Conservation (phyloP, 1,284 basidiomycete genomes). For the Mycosarcoma mackinlayi region DNA sequence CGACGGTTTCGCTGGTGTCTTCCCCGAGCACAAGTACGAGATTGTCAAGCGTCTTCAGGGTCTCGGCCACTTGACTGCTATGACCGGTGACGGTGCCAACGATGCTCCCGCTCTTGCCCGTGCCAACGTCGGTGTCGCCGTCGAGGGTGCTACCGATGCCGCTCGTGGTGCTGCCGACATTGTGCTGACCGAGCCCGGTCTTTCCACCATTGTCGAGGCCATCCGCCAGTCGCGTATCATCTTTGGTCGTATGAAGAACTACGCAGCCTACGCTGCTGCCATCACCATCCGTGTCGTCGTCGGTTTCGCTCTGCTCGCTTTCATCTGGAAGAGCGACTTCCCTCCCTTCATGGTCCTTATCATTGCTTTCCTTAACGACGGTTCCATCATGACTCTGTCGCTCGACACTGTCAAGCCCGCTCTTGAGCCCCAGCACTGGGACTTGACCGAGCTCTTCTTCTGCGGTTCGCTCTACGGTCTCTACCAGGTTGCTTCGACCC, state of each 20-base stretch:
- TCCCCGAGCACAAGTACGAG: constrained; percentile 95
- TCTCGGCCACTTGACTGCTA: constrained; percentile 72
- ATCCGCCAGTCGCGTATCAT: constrained; percentile 94
- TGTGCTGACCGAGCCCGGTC: constrained; percentile 92
- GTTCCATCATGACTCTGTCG: constrained; percentile 96
- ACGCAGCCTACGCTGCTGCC: constrained; percentile 84
- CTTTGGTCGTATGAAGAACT: constrained; percentile 98
- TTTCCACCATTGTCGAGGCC: constrained; percentile 95
- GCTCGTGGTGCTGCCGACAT: constrained; percentile 95
- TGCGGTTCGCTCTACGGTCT: constrained; percentile 94
- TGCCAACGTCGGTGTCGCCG: constrained; percentile 95
- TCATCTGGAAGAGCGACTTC: constrained; percentile 97
- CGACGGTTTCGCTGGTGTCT: constrained; percentile 92
- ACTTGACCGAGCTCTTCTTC: constrained; percentile 93
- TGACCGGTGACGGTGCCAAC: constrained; percentile 95
- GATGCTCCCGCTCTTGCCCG: constrained; percentile 83
- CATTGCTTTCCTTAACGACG: constrained; percentile 95
- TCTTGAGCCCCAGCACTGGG: constrained; percentile 88
- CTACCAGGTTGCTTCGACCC: constrained; percentile 90
- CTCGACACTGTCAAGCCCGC: constrained; percentile 96
- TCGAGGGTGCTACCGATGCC: constrained; percentile 93
- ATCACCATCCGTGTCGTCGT: constrained; percentile 98
- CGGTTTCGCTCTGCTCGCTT: constrained; percentile 93
- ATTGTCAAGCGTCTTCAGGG: constrained; percentile 93
- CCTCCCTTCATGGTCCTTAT: constrained; percentile 99